Conservation (phyloP, 2,329 filamentous ascomycete genomes). For the Epichloe amarillans region DNA sequence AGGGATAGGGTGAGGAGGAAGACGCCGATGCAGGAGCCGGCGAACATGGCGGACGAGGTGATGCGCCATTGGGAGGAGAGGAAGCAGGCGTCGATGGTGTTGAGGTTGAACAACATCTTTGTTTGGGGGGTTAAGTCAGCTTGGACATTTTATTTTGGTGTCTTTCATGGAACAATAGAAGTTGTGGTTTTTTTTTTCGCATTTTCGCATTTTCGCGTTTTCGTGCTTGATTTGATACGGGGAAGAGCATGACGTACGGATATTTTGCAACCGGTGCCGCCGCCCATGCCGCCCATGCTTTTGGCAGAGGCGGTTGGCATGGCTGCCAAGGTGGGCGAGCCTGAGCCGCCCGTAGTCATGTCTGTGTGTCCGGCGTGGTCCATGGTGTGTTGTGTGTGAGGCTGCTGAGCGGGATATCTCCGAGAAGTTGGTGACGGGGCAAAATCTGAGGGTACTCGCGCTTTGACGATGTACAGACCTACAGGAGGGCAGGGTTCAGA, state of each 20-base stretch:
- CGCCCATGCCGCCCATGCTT: conserved; percentile 13
- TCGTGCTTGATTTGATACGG: not conserved
- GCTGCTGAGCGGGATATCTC: too few relatives aligned
- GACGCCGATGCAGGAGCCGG: conserved; percentile 67
- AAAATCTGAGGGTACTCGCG: not conserved
- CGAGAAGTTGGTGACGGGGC: too few relatives aligned
- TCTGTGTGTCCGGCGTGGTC: conserved; percentile 8
- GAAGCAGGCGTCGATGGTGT: conserved; percentile 59
- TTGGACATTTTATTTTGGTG: too few relatives aligned
- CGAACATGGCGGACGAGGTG: conserved; percentile 57
- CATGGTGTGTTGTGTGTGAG: not conserved
- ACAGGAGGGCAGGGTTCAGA: not conserved
- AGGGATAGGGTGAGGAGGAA: conserved; percentile 60
- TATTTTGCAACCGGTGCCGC: conserved; percentile 25
- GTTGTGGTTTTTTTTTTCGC: not conserved
- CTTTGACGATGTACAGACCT: not conserved
- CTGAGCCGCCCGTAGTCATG: conserved; percentile 6
- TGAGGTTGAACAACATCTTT: conserved; percentile 73
- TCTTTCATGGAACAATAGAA: too few relatives aligned
- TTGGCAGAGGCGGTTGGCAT: conserved; percentile 8
- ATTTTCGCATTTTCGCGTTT: too few relatives aligned
- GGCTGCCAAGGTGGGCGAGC: conserved; percentile 2
- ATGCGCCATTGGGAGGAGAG: conserved; percentile 58
- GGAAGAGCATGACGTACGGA: conserved; percentile 10
- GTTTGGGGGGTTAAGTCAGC: not conserved